Percentiles rank a stretch among this genome's conserved stretches.
These are phyloP conservation scores for Aspergillus sergii DNA, from an alignment of 2,329 filamentous ascomycete species.

Conservation along the genomic window DNA sequence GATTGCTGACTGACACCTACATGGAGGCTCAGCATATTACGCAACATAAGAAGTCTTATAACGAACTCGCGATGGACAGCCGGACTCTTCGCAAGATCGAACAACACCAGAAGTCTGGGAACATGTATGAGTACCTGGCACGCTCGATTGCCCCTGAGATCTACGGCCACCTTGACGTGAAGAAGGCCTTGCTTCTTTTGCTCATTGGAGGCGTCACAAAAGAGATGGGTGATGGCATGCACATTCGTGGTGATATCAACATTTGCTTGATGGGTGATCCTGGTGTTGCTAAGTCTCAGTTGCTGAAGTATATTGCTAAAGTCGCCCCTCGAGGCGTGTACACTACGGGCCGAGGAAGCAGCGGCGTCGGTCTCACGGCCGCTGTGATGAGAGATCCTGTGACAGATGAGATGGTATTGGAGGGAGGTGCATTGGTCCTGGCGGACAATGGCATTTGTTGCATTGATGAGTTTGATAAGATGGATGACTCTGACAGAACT, in stretches of 20 bases:
- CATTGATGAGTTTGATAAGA: constrained; percentile 85
- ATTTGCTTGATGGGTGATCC: constrained; percentile 99
- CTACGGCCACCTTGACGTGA: constrained; percentile 93
- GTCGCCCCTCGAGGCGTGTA: constrained; percentile 91
- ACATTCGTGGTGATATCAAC: constrained; percentile 98
- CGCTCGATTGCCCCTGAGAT: constrained; percentile 98
- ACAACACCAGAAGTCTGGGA: constrained; percentile 79
- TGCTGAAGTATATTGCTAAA: constrained; percentile 98
- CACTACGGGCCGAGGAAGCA: constrained; percentile 79
- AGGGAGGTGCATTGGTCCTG: constrained; percentile 76
- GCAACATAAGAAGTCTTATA: constrained; percentile 98
- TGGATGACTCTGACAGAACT: constrained; percentile 76
- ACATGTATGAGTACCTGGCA: constrained; percentile 93
- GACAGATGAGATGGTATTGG: constrained; percentile 76
- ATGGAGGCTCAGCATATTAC: constrained; percentile 90
- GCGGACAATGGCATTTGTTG: constrained; percentile 83
- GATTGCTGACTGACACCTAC: constrained; percentile 95
- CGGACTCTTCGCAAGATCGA: constrained; percentile 81
- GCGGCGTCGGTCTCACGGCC: constrained; percentile 77
- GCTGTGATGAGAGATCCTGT: constrained; percentile 81
- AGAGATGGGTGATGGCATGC: constrained; percentile 97
- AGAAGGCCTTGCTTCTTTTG: constrained; percentile 93
- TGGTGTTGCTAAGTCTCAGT: constrained; percentile 97
- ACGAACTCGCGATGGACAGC: constrained; percentile 83
- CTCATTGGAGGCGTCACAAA: constrained; percentile 96